Evolutionary conservation across 2,329 filamentous ascomycete species (phyloP).

Genomic region (Tolypocladium inflatum): DNA sequence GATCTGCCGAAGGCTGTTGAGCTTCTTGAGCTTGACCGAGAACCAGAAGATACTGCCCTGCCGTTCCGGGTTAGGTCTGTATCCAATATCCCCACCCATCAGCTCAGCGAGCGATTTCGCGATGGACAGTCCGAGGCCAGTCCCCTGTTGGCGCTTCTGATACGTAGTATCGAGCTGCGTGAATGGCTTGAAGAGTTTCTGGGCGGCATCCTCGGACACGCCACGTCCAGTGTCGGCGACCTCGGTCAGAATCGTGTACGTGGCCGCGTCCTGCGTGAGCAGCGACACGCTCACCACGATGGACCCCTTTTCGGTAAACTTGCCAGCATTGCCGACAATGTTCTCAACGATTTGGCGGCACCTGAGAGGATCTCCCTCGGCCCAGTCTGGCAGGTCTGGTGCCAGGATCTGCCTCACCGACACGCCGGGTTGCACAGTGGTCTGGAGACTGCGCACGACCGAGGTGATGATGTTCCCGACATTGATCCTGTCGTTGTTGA

Average conservation of each 20-base stretch:
- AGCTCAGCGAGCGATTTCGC: constrained; percentile 46
- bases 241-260: constrained; percentile 38
- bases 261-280: constrained; percentile 27
- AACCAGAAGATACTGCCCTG: constrained; percentile 44
- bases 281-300: constrained; percentile 34
- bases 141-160: constrained; percentile 45
- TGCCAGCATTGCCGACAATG: constrained; percentile 49
- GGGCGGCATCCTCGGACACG: constrained; percentile 31
- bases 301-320: constrained; percentile 49
- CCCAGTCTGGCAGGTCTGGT: constrained; percentile 35
- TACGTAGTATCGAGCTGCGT: constrained; percentile 43
- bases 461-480: constrained; percentile 35
- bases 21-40: constrained; percentile 29
- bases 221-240: constrained; percentile 47
- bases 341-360: constrained; percentile 56
- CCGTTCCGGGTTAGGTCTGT: constrained; percentile 31
- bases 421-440: constrained; percentile 34
- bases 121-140: constrained; percentile 46
- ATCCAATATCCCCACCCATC: constrained; percentile 40
- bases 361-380: constrained; percentile 47
- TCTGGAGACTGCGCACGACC: constrained; percentile 39
- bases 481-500: constrained; percentile 42
- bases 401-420: constrained; percentile 33
- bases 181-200: constrained; percentile 45
- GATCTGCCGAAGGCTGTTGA: constrained; percentile 17